Conservation (phyloP, 1,284 basidiomycete species). For the Trametes sp. region DNA sequence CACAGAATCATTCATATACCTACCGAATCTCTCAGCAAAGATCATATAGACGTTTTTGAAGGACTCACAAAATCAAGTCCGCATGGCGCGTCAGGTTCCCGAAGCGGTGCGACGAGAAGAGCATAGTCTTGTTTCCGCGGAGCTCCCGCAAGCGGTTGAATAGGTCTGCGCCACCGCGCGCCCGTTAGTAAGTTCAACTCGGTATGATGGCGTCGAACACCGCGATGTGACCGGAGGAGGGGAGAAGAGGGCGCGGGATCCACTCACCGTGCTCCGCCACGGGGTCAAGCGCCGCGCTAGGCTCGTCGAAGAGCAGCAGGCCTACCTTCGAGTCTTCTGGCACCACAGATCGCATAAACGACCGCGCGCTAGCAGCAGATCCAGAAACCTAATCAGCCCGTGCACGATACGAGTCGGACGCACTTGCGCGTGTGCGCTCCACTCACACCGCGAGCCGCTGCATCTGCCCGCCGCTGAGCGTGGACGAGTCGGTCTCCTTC, state of each 20-base stretch:
- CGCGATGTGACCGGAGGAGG: neutral
- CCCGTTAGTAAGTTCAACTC: too few relatives aligned
- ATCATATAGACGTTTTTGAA: neutral
- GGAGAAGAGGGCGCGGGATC: neutral
- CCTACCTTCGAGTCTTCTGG: slow-evolving; percentile 61
- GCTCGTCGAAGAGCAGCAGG: slow-evolving; percentile 79
- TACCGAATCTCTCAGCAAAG: slow-evolving; percentile 33
- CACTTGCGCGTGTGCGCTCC: neutral
- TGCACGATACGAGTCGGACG: neutral
- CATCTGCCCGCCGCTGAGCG: slow-evolving; percentile 78
- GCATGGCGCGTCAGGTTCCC: slow-evolving; percentile 71
- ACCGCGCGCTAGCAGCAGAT: slow-evolving; percentile 72
- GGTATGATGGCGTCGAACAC: neutral
- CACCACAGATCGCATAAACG: slow-evolving; percentile 76
- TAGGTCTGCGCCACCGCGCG: slow-evolving; percentile 51
- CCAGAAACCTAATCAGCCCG: neutral
- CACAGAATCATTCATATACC: slow-evolving; percentile 65
- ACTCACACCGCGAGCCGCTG: slow-evolving; percentile 50
- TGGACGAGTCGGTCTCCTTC: slow-evolving; percentile 48
- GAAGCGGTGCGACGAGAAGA: slow-evolving; percentile 76
- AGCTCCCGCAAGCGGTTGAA: slow-evolving; percentile 61
- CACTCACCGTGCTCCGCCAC: slow-evolving; percentile 70
- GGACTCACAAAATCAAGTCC: slow-evolving; percentile 62
- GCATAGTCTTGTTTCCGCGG: slow-evolving; percentile 67
- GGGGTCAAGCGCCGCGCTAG: slow-evolving; percentile 77